Conservation (phyloP, 306 rosid species). For the Albizia julibrissin region DNA sequence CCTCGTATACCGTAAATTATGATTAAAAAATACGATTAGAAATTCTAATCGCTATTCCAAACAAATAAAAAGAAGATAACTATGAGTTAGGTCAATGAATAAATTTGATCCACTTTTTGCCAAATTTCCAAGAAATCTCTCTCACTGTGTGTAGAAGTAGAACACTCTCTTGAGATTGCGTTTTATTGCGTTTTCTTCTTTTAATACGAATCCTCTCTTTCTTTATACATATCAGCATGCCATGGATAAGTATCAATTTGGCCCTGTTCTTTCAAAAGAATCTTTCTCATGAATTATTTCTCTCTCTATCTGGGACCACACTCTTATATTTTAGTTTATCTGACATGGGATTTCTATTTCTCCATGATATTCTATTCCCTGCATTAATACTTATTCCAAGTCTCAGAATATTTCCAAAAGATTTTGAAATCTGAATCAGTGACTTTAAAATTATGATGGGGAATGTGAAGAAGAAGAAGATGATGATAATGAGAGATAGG, state of each 20-base stretch:
- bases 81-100: not conserved
- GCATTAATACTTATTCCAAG: constrained; percentile 25
- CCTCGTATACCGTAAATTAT: no score
- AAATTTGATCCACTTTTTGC: constrained; percentile 21
- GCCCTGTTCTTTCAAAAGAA: constrained; percentile 47
- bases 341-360: constrained; percentile 55
- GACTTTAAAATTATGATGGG: constrained; percentile 35
- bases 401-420: constrained; percentile 19
- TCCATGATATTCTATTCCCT: constrained; percentile 16
- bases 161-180: not conserved
- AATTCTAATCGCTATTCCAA: no score
- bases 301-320: constrained; percentile 37
- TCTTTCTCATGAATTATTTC: constrained; percentile 43
- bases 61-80: not conserved
- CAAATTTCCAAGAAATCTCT: constrained; percentile 1
- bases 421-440: constrained; percentile 31
- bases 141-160: not conserved
- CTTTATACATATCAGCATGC: constrained; percentile 30
- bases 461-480: constrained; percentile 29
- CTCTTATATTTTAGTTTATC: constrained; percentile 35
- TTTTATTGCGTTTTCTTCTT: constrained; percentile 5
- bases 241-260: constrained; percentile 27
- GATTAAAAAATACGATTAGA: no score
- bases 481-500: constrained; percentile 27
- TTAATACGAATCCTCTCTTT: not conserved